phyloP scores from a whole-genome alignment of 2,329 filamentous ascomycete species.

The Monilinia fructigena region DNA sequence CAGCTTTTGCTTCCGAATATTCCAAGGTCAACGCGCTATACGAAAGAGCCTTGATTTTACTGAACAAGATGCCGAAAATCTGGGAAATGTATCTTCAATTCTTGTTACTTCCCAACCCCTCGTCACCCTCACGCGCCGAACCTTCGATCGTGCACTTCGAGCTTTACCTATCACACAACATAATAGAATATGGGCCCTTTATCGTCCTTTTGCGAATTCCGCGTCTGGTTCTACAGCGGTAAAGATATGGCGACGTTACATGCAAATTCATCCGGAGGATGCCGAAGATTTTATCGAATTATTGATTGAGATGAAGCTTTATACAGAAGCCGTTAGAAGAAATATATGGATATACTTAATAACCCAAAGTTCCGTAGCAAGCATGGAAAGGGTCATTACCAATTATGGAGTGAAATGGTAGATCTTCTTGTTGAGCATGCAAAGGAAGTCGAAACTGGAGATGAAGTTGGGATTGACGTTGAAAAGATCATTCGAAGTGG shows the following conservation, averaged over 20 bases:
- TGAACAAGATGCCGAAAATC: slow-evolving; percentile 98
- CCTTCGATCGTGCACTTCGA: slow-evolving; percentile 88
- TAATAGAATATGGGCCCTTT: slow-evolving; percentile 90
- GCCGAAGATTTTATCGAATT: slow-evolving; percentile 93
- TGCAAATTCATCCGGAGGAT: slow-evolving; percentile 95
- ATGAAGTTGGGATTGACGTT: slow-evolving; percentile 82
- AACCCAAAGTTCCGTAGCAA: slow-evolving; percentile 89
- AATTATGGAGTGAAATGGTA: slow-evolving; percentile 97
- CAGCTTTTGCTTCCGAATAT: slow-evolving; percentile 75
- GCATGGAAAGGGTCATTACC: slow-evolving; percentile 89
- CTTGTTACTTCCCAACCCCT: slow-evolving; percentile 86
- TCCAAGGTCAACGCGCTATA: slow-evolving; percentile 94
- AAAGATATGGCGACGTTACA: slow-evolving; percentile 91
- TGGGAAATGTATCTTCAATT: slow-evolving; percentile 98
- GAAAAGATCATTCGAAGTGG: slow-evolving; percentile 92
- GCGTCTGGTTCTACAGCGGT: slow-evolving; percentile 87
- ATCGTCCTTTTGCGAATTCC: slow-evolving; percentile 86
- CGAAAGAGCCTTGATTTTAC: slow-evolving; percentile 83
- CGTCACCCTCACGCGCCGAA: slow-evolving; percentile 79
- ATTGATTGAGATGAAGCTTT: slow-evolving; percentile 74
- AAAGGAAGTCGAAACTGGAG: slow-evolving; percentile 75
- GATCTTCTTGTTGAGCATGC: slow-evolving; percentile 91
- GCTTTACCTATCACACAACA: slow-evolving; percentile 94
- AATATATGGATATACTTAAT: slow-evolving; percentile 90
- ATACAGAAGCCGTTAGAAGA: slow-evolving; percentile 87